Percentiles rank a stretch among this genome's conserved stretches.
Evolutionary conservation across 331 rosid species (phyloP).

Genomic region (Telfairia occidentalis): DNA sequence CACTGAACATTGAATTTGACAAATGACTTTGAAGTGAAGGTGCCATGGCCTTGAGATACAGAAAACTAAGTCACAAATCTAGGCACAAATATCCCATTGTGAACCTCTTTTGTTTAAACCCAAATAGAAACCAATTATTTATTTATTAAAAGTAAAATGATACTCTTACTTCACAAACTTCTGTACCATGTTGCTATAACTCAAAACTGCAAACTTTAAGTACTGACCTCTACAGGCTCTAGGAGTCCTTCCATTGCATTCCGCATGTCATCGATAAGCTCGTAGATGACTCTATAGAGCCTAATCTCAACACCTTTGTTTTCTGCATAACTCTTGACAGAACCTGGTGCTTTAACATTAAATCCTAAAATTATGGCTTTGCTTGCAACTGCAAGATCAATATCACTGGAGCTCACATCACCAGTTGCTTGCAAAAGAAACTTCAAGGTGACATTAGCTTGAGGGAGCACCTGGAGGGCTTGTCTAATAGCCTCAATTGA

Average conservation of each 20-base stretch:
- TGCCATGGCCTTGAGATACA: neutral
- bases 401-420: constrained; percentile 71
- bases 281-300: constrained; percentile 77
- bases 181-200: neutral
- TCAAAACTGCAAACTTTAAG: neutral
- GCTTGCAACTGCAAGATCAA: constrained; percentile 93
- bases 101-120: neutral
- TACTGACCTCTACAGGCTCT: constrained; percentile 69
- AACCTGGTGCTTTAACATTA: constrained; percentile 62
- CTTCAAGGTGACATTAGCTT: constrained; percentile 75
- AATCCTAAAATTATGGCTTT: constrained; percentile 80
- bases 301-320: constrained; percentile 85
- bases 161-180: neutral
- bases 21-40: neutral
- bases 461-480: constrained; percentile 90
- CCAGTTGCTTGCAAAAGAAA: constrained; percentile 94
- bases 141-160: no score
- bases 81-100: neutral
- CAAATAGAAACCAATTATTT: neutral
- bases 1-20: neutral
- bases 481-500: constrained; percentile 88
- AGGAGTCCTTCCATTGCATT: constrained; percentile 97
- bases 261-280: constrained; percentile 78
- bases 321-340: constrained; percentile 77
- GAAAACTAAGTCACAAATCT: neutral